Conservation (phyloP, 2,329 filamentous ascomycete species). For the Cladophialophora exuberans region DNA sequence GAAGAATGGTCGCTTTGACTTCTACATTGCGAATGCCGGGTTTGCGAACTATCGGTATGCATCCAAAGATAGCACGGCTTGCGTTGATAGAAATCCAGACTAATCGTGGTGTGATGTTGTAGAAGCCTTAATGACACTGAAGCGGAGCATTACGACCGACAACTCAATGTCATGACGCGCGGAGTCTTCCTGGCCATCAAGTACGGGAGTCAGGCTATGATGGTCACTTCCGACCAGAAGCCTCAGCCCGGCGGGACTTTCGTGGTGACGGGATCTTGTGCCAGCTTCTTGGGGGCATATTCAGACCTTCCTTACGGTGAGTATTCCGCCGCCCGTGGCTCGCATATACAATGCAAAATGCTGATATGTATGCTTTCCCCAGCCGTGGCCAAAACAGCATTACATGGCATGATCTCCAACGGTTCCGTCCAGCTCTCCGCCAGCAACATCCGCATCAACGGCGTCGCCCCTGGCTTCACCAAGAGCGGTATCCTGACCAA, state of each 20-base stretch:
- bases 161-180: slow-evolving; percentile 20
- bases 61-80: no score
- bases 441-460: slow-evolving; percentile 25
- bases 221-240: slow-evolving; percentile 19
- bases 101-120: no score
- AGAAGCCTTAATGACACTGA: slow-evolving; percentile 18
- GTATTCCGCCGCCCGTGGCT: no score
- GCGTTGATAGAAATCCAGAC: no score
- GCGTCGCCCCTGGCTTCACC: slow-evolving; percentile 20
- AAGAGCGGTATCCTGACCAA: slow-evolving; percentile 13
- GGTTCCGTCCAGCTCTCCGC: slow-evolving; percentile 16
- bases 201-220: slow-evolving; percentile 21
- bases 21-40: slow-evolving; percentile 23
- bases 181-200: slow-evolving; percentile 19
- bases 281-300: slow-evolving; percentile 13
- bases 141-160: slow-evolving; percentile 12
- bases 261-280: slow-evolving; percentile 18
- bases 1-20: slow-evolving; percentile 18
- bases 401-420: slow-evolving; percentile 10
- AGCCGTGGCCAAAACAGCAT: slow-evolving; percentile 17
- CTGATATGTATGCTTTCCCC: no score
- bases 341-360: no score
- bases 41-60: slow-evolving; percentile 19
- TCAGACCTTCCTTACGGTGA: slow-evolving; percentile 22
- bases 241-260: slow-evolving; percentile 13